Conservation (phyloP, 2,329 filamentous ascomycete genomes). For the Trichoderma sp. region DNA sequence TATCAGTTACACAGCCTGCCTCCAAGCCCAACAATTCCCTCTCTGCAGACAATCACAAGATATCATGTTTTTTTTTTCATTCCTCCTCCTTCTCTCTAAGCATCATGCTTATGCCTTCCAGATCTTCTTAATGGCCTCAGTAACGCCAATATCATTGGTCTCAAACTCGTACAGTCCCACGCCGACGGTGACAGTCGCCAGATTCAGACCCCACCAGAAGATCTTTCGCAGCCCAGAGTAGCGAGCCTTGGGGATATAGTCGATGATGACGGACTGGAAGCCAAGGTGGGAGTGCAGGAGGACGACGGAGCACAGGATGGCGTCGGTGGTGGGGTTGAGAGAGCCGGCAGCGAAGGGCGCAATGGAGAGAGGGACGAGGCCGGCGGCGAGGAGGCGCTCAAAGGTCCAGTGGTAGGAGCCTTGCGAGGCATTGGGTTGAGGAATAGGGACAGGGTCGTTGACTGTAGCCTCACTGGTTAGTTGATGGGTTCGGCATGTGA, state of each 20-base stretch:
- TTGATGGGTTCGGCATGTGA: not conserved
- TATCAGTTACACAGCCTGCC: slow-evolving; percentile 2
- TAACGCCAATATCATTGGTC: slow-evolving; percentile 95
- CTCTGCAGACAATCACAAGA: not conserved
- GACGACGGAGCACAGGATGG: slow-evolving; percentile 75
- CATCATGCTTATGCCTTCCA: slow-evolving; percentile 67
- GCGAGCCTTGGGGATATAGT: slow-evolving; percentile 78
- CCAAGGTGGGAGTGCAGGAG: slow-evolving; percentile 95
- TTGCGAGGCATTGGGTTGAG: slow-evolving; percentile 69
- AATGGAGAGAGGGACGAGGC: slow-evolving; percentile 80
- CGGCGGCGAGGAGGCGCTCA: slow-evolving; percentile 78
- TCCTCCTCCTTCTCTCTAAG: slow-evolving; percentile 21
- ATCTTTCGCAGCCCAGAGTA: slow-evolving; percentile 64
- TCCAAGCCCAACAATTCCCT: not conserved
- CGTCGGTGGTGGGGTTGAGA: slow-evolving; percentile 84
- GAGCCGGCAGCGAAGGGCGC: slow-evolving; percentile 90
- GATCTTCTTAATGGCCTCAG: slow-evolving; percentile 80
- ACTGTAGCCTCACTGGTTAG: slow-evolving; percentile 46
- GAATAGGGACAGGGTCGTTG: slow-evolving; percentile 81
- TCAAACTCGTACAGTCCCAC: slow-evolving; percentile 97
- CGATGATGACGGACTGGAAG: slow-evolving; percentile 84
- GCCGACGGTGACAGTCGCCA: slow-evolving; percentile 74
- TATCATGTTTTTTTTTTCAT: not conserved
- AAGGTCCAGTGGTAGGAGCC: slow-evolving; percentile 99
- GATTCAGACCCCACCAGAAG: slow-evolving; percentile 76